Evolutionary conservation across 768 basidiomycete genomes (phyloP), one percentile per base, ranked within the genome.

Genomic region (Clitopilus hobsonii): DNA sequence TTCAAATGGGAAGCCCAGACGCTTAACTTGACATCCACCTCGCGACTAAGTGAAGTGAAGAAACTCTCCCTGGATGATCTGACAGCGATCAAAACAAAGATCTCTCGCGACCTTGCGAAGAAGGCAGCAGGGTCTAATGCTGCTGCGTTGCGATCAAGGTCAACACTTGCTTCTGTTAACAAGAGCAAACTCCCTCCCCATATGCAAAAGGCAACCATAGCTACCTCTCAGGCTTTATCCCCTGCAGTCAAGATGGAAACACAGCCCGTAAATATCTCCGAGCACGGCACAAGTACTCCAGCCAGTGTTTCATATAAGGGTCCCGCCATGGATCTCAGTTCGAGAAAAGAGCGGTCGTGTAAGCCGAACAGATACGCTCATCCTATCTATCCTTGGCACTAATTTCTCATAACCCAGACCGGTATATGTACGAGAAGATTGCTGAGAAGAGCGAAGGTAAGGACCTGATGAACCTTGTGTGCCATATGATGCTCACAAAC

Each of bases 381-480:
- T 23, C 4, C 41, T 23, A 45, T 20, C 11, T 5, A 10, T 20
- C 14, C 49, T 23, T 38, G 2, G 11, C 13, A 4, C 45, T 24
- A 47, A 28, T 14, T 49, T 59, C 49, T 30, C 47, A 11, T 20
- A 23, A 32, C 30, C 23, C 60, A 91, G 89, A 87, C 78, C 82
- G 90, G 25, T 98, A 98, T 67, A 95, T 96, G 94, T 94, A 90
- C 64, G 94, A 98, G 69, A 94, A 91, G 71, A 77, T 89, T 23
- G 83, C 84, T 1, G 90, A 91, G 64, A 77, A 94, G 47, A 88
- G 91, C 58, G 88, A 88, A 78, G 85, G 94, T 92, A 60, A 49
- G 68, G 61, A 24, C 24, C 26, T 24, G 24, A 14, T 16, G 27
- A 22, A 22, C n/a, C 4, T 36, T 10, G 45, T 14, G 23, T 22